phyloP scores from a whole-genome alignment of 208 protist genomes.

The Trypanosoma cruzi region DNA sequence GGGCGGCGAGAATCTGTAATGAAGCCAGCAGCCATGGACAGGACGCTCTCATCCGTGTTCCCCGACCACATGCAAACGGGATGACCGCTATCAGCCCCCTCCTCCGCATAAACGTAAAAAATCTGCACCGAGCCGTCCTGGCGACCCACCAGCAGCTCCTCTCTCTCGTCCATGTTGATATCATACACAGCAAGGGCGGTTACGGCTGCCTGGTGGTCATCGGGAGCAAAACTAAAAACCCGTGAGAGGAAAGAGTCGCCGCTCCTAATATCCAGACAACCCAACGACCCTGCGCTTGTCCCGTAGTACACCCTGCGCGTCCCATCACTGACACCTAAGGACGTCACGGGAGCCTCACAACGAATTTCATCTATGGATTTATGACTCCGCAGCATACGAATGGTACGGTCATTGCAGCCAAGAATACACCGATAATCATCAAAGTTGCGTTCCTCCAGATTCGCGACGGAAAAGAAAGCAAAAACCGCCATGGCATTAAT shows the following conservation, averaged over 20 bases:
- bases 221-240: constrained; percentile 30
- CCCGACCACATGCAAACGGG: constrained; percentile 44
- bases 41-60: constrained; percentile 56
- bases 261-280: constrained; percentile 37
- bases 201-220: constrained; percentile 34
- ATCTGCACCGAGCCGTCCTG: constrained; percentile 80
- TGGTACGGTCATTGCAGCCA: constrained; percentile 80
- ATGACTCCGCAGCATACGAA: constrained; percentile 68
- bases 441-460: constrained; percentile 24
- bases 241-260: constrained; percentile 34
- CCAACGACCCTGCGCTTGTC: constrained; percentile 77
- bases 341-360: constrained; percentile 76
- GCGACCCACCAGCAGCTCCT: constrained; percentile 79
- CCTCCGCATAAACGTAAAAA: constrained; percentile 31
- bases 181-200: constrained; percentile 54
- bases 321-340: constrained; percentile 38
- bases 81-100: constrained; percentile 4
- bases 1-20: constrained; percentile 38
- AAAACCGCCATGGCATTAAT: constrained; percentile 77
- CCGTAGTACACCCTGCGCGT: constrained; percentile 67
- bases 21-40: constrained; percentile 62
- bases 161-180: constrained; percentile 58
- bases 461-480: constrained; percentile 14
- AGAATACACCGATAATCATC: constrained; percentile 72
- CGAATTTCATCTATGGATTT: constrained; percentile 58